phyloP scores from a whole-genome alignment of 768 basidiomycete species.

The Rhodosporidiobolus odoratus region DNA sequence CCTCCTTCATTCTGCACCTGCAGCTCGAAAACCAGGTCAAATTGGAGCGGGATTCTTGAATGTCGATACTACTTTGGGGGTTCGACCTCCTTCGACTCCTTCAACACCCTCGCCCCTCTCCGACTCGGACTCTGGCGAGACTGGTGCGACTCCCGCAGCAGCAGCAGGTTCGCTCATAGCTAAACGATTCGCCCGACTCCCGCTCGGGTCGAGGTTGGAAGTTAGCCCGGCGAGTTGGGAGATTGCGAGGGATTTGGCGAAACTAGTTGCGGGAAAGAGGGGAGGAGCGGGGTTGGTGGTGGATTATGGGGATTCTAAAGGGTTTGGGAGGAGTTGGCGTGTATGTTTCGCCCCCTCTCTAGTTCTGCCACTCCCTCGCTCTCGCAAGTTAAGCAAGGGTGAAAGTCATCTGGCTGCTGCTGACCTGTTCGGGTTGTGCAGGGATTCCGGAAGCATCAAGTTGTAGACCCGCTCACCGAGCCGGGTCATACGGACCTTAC shows the following conservation, averaged over 20 bases:
- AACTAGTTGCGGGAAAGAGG: constrained; percentile 53
- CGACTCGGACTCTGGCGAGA: background rate
- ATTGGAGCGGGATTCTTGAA: background rate
- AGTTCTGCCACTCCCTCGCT: background rate
- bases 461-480: constrained; percentile 73
- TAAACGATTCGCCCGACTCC: constrained; percentile 62
- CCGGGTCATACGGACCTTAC: constrained; percentile 90
- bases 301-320: constrained; percentile 77
- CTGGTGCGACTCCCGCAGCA: background rate
- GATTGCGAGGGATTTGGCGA: constrained; percentile 63
- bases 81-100: constrained; percentile 61
- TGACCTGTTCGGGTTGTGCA: constrained; percentile 43
- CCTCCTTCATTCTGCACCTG: background rate
- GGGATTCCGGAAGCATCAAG: constrained; percentile 84
- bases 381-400: background rate
- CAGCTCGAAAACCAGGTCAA: background rate
- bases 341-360: constrained; percentile 52
- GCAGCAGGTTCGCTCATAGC: constrained; percentile 52
- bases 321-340: constrained; percentile 69
- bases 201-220: constrained; percentile 69
- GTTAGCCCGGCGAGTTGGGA: constrained; percentile 68
- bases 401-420: background rate
- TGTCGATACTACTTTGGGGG: constrained; percentile 29
- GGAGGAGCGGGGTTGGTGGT: constrained; percentile 63
- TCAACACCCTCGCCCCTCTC: constrained; percentile 51